A percentile compares a stretch with the other conserved stretches of the same genome.
phyloP scores from a whole-genome alignment of 495 filamentous ascomycete genomes.

The Hyaloscypha hepaticicola region DNA sequence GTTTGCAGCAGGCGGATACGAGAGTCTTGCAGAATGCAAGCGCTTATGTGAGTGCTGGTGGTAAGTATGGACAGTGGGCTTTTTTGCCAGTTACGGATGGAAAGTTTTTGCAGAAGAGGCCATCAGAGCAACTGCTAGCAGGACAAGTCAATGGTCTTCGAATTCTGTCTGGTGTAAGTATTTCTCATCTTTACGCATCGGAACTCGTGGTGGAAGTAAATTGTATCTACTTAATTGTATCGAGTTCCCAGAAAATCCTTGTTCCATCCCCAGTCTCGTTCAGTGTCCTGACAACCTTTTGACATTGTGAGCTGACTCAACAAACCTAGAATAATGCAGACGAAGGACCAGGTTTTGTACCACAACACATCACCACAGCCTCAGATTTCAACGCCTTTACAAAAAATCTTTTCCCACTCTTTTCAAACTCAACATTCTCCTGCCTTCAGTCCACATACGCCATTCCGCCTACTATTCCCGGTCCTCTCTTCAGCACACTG shows the following conservation, averaged over 20 bases:
- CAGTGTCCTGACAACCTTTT: too few species aligned
- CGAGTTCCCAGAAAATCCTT: too few species aligned
- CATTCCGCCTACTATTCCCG: background rate
- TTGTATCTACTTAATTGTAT: too few species aligned
- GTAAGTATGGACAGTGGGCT: constrained; percentile 45
- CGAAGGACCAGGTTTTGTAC: constrained; percentile 5
- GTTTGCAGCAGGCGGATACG: constrained; percentile 49
- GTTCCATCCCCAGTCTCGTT: too few species aligned
- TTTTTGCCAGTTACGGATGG: constrained; percentile 65
- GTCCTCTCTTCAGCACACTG: background rate
- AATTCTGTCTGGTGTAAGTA: constrained; percentile 45
- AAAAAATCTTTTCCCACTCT: background rate
- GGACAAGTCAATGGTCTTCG: constrained; percentile 52
- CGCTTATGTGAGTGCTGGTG: constrained; percentile 44
- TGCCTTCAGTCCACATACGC: too few species aligned
- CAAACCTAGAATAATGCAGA: background rate
- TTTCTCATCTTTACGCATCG: background rate
- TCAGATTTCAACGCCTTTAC: background rate
- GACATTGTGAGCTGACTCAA: too few species aligned
- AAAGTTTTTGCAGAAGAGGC: constrained; percentile 50
- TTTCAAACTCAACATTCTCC: background rate
- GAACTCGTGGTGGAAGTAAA: background rate
- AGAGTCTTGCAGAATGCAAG: constrained; percentile 55
- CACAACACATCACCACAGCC: background rate
- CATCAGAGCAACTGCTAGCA: constrained; percentile 47